Evolutionary conservation across 2,329 filamentous ascomycete genomes (phyloP).

Genomic region (Claviceps maximensis): DNA sequence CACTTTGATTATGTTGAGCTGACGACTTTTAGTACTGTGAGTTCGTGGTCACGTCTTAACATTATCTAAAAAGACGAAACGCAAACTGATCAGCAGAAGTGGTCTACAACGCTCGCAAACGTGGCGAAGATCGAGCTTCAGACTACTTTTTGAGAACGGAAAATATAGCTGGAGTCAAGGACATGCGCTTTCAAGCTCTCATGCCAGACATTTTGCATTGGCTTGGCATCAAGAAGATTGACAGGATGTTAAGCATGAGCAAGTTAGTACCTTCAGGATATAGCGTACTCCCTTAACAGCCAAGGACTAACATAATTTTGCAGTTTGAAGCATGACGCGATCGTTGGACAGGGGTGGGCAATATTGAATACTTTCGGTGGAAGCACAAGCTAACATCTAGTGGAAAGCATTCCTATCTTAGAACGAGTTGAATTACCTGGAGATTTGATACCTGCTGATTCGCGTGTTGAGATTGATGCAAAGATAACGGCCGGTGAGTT

Average conservation of each 20-base stretch:
- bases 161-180: conserved; percentile 93
- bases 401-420: conserved; percentile 59
- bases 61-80: conserved; percentile 6
- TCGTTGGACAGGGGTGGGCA: conserved; percentile 60
- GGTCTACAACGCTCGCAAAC: conserved; percentile 69
- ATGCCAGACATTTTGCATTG: conserved; percentile 98
- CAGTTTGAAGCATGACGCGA: conserved; percentile 84
- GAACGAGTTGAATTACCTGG: conserved; percentile 88
- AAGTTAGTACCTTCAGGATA: conserved; percentile 44
- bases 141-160: conserved; percentile 97
- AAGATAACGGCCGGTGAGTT: conserved; percentile 85
- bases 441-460: conserved; percentile 86
- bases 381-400: neutral
- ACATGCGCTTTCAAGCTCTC: conserved; percentile 93
- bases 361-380: neutral
- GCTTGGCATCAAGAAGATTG: conserved; percentile 97
- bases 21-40: conserved; percentile 30
- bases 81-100: conserved; percentile 20
- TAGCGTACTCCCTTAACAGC: neutral
- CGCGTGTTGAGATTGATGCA: conserved; percentile 94
- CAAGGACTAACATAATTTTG: conserved; percentile 2
- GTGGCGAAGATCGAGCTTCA: conserved; percentile 65
- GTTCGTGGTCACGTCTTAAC: conserved; percentile 10
- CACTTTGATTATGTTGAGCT: neutral
- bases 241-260: conserved; percentile 97